Percentiles rank a stretch among this genome's conserved stretches.
These are phyloP conservation scores for Podaxis sp. DNA, from an alignment of 768 basidiomycete genomes.

Conservation along the genomic window DNA sequence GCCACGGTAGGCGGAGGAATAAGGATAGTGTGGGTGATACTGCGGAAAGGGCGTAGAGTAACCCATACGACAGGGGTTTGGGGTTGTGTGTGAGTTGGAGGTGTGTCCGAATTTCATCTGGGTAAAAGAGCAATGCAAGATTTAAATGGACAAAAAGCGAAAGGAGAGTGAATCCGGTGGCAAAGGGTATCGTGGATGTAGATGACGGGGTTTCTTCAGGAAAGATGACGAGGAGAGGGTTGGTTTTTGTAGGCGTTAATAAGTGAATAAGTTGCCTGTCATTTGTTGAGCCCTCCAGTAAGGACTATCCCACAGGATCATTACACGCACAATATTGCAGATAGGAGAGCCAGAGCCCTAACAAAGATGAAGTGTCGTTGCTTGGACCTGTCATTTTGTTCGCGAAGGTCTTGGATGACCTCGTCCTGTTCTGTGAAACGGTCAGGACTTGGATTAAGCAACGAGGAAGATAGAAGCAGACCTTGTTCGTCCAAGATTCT, in stretches of 20 bases:
- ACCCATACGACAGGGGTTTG: slow-evolving; percentile 31
- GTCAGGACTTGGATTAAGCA: neutral
- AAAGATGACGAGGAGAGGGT: slow-evolving; percentile 46
- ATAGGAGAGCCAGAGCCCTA: slow-evolving; percentile 41
- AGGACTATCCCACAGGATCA: neutral
- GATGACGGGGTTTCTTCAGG: slow-evolving; percentile 24
- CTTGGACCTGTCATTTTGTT: slow-evolving; percentile 42
- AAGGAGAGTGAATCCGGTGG: slow-evolving; percentile 43
- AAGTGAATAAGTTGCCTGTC: slow-evolving; percentile 50
- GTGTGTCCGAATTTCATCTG: slow-evolving; percentile 33
- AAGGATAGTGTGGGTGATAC: slow-evolving; percentile 49
- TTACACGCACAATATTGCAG: slow-evolving; percentile 43
- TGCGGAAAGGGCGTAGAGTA: slow-evolving; percentile 34
- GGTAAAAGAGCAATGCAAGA: slow-evolving; percentile 41
- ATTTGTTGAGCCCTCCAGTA: slow-evolving; percentile 13
- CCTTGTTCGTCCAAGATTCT: slow-evolving; percentile 55
- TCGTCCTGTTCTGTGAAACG: slow-evolving; percentile 55
- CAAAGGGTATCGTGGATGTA: slow-evolving; percentile 39
- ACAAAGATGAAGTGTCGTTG: slow-evolving; percentile 37
- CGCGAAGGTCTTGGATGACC: slow-evolving; percentile 46
- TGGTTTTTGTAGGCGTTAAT: slow-evolving; percentile 37
- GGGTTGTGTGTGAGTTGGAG: slow-evolving; percentile 25
- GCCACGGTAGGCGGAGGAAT: slow-evolving; percentile 49
- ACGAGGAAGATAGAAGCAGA: slow-evolving; percentile 17
- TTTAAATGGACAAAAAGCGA: slow-evolving; percentile 52